These are phyloP conservation scores for Mortierella sp. DNA, from an alignment of 371 early-diverging fungal species.

Conservation along the genomic window DNA sequence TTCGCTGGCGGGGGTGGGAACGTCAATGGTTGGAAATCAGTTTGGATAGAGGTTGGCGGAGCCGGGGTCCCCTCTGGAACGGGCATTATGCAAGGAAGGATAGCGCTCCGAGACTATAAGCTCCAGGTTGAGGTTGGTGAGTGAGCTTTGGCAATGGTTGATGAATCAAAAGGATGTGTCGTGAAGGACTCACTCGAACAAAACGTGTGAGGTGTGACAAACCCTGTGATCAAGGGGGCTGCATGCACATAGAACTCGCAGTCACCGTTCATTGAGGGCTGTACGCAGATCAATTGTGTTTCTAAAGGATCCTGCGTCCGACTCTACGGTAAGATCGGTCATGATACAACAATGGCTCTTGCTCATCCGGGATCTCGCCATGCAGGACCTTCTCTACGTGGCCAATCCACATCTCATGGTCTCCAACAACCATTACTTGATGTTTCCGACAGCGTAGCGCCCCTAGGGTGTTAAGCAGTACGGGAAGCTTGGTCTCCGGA, in stretches of 20 bases:
- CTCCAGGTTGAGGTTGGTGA: background rate
- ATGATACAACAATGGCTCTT: conserved; percentile 69
- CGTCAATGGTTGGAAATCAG: conserved; percentile 30
- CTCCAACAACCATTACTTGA: conserved; percentile 65
- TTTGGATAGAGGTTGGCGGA: conserved; percentile 5
- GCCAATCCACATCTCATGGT: conserved; percentile 77
- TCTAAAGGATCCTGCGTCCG: conserved; percentile 46
- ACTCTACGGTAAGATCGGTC: conserved; percentile 72
- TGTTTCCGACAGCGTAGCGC: conserved; percentile 69
- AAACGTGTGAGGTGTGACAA: too few species aligned
- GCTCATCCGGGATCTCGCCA: conserved; percentile 55
- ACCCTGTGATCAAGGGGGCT: too few species aligned
- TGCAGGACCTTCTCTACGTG: conserved; percentile 68
- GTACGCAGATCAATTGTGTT: too few species aligned
- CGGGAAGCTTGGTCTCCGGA: conserved; percentile 63
- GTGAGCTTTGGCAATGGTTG: too few species aligned
- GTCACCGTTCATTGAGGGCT: too few species aligned
- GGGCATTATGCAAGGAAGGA: background rate
- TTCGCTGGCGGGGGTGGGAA: conserved; percentile 45
- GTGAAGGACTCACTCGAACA: too few species aligned
- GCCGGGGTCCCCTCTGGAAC: background rate
- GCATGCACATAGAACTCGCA: too few species aligned
- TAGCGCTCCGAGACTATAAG: too few species aligned
- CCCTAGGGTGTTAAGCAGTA: conserved; percentile 69
- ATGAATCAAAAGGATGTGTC: too few species aligned